Conservation (phyloP, 257 asterid genomes). For the Lavandula angustifolia region DNA sequence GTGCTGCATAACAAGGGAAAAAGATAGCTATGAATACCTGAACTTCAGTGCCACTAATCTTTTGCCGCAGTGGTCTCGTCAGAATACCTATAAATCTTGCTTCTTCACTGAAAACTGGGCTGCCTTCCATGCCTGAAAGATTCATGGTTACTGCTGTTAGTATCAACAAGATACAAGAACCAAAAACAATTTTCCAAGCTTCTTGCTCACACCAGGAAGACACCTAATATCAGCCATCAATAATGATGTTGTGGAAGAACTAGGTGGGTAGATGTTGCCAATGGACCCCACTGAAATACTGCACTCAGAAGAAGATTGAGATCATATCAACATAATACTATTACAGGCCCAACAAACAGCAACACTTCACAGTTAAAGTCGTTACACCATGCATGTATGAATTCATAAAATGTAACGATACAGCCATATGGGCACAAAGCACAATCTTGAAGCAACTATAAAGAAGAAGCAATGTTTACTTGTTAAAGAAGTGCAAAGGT, state of each 20-base stretch:
- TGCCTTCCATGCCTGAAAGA: constrained; percentile 94
- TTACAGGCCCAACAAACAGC: constrained; percentile 2
- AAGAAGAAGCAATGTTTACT: constrained; percentile 44
- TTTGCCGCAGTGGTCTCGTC: constrained; percentile 83
- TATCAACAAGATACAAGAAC: constrained; percentile 35
- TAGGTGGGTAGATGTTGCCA: constrained; percentile 83
- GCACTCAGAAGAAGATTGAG: constrained; percentile 31
- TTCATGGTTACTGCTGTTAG: constrained; percentile 36
- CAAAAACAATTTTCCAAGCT: constrained; percentile 26
- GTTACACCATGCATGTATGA: constrained; percentile 16
- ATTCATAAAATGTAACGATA: constrained; percentile 10
- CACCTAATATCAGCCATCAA: constrained; percentile 95
- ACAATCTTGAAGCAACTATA: constrained; percentile 19
- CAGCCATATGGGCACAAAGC: constrained; percentile 21
- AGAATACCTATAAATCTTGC: constrained; percentile 76
- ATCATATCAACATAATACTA: constrained; percentile 19
- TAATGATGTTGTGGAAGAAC: constrained; percentile 56
- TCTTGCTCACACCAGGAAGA: constrained; percentile 83
- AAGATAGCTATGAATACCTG: constrained; percentile 55
- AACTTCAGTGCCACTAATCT: constrained; percentile 84
- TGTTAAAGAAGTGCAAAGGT: constrained; percentile 93
- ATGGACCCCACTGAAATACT: constrained; percentile 92
- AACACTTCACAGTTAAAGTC: constrained; percentile 2
- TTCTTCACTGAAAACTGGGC: constrained; percentile 84
- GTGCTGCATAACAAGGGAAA: constrained; percentile 11